These are phyloP conservation scores for Alternaria triticina DNA, from an alignment of 2,329 filamentous ascomycete genomes.

Conservation along the genomic window DNA sequence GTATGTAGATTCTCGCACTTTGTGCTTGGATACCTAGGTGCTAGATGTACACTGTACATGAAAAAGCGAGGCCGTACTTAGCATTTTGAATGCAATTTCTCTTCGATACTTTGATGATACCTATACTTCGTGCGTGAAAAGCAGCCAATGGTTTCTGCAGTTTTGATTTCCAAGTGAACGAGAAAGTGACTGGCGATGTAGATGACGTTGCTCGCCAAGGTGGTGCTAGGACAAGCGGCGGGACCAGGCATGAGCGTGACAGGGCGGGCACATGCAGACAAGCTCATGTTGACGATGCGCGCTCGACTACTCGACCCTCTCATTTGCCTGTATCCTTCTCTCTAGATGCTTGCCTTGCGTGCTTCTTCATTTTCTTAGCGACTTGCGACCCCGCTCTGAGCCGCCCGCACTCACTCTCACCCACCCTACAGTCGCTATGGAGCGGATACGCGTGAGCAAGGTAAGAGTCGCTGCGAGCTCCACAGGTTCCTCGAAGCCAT, in stretches of 20 bases:
- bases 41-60: background rate
- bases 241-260: slow-evolving; percentile 28
- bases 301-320: slow-evolving; percentile 8
- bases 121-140: background rate
- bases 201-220: slow-evolving; percentile 30
- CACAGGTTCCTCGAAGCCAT: background rate
- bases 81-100: background rate
- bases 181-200: background rate
- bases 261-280: slow-evolving; percentile 29
- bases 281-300: slow-evolving; percentile 23
- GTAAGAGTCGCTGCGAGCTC: slow-evolving; percentile 29
- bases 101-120: background rate
- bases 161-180: background rate
- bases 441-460: slow-evolving; percentile 57
- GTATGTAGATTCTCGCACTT: slow-evolving; percentile 2
- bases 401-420: background rate
- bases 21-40: background rate
- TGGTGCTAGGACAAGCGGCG: slow-evolving; percentile 22
- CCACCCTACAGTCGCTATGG: slow-evolving; percentile 37
- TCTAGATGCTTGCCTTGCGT: slow-evolving; percentile 8
- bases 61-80: background rate
- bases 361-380: slow-evolving; percentile 3
- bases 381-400: slow-evolving; percentile 1
- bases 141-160: background rate
- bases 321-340: background rate